Base-by-base conservation (phyloP, 345 rosid species). In the Euphorbia peplus region DNA sequence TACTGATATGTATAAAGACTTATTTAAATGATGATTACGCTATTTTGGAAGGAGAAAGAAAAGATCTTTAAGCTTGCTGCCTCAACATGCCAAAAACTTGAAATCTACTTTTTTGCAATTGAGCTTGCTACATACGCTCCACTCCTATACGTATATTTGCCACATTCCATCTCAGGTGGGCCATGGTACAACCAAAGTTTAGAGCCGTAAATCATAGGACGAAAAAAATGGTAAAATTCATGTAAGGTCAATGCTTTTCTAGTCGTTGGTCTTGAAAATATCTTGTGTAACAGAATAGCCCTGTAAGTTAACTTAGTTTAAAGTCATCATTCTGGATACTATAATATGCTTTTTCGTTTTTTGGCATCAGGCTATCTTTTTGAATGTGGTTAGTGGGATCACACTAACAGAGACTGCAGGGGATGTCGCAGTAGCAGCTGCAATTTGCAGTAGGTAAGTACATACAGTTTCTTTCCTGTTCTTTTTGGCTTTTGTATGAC, bases 351-450 rank as follows among this genome's bases (percentile, higher is more conserved):
- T 44, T 22, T 5, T 18, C 55, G 26, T 28, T 12, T 60, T 59
- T 64, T 61, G 53, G 8, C 42, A 7, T 63, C 75, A 93, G 97
- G 87, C 86, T 46, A 78, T 93, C 55, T 91, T 87, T 70, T 65
- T 93, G 47, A 93, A 93, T 63, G 97, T 89, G 5, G 91, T 90
- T 37, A 85, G 96, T 21, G 98, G 98, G 65, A 73, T 89, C 75
- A 74, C 83, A 19, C 77, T 93, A 30, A 75, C 84, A 35, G 98
- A 93, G 84, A 91, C 98, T 42, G 88, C 96, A 28, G 98, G 95
- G 0, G 98, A 91, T 74, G 91, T 93, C 73, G 97, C 97, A 63
- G 76, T 93, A 78, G 98, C 97, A 68, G 97, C 95, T 72, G 90
- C 98, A 50, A 89, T 93, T 37, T 93, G 97, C 78, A 93, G 97